A percentile compares a stretch with the other conserved stretches of the same genome.
Conservation (phyloP, 2,329 filamentous ascomycete genomes). For the Pseudogymnoascus sp. region DNA sequence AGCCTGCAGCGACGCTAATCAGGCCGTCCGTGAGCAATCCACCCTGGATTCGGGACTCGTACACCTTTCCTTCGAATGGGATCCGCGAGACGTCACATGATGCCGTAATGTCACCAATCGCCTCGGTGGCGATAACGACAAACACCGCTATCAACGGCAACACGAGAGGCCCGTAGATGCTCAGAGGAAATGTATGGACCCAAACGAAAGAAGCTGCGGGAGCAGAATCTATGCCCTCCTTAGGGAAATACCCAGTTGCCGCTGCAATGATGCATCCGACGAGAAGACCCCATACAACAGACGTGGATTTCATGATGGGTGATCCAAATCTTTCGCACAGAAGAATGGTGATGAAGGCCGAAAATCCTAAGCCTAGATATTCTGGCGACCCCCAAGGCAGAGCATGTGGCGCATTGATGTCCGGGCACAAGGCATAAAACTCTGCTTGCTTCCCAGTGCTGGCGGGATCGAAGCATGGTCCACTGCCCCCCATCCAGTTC, state of each 20-base stretch:
- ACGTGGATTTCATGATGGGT: constrained; percentile 75
- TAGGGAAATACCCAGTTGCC: constrained; percentile 69
- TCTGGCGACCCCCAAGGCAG: constrained; percentile 72
- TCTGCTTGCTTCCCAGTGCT: not conserved
- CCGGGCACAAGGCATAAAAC: constrained; percentile 45
- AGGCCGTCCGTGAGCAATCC: constrained; percentile 70
- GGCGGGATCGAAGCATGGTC: constrained; percentile 38
- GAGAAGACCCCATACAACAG: constrained; percentile 58
- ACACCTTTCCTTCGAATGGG: constrained; percentile 61
- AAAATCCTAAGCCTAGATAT: constrained; percentile 71
- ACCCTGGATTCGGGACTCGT: constrained; percentile 70
- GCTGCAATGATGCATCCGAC: constrained; percentile 71
- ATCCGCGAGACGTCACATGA: constrained; percentile 73
- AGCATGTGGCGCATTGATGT: constrained; percentile 58
- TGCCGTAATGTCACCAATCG: constrained; percentile 71
- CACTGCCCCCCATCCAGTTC: constrained; percentile 72
- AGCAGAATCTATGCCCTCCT: constrained; percentile 59
- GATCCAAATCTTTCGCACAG: constrained; percentile 72
- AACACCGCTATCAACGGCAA: constrained; percentile 61
- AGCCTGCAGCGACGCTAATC: constrained; percentile 65
- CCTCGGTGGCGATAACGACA: constrained; percentile 67
- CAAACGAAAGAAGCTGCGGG: constrained; percentile 68
- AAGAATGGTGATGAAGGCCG: constrained; percentile 71
- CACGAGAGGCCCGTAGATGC: constrained; percentile 63
- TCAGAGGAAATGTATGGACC: constrained; percentile 67